Percentiles rank a stretch among this genome's conserved stretches.
Conservation (phyloP, 345 rosid genomes). For the Ailanthus altissimus region DNA sequence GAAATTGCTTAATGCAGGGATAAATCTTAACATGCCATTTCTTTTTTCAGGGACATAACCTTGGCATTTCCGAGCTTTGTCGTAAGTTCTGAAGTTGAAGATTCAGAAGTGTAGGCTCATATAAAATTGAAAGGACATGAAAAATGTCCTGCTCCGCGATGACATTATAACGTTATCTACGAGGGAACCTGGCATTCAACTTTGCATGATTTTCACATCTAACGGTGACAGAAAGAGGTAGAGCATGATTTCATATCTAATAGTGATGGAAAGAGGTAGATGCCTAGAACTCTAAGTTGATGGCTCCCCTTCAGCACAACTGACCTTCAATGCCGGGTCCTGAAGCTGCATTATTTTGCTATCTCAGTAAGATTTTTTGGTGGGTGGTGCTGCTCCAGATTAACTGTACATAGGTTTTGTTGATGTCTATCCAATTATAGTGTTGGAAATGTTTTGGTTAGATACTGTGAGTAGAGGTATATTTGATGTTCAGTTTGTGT, state of each 20-base stretch:
- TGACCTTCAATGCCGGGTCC: not conserved
- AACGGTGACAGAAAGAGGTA: too few relatives aligned
- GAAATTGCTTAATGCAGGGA: not conserved
- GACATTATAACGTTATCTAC: not conserved
- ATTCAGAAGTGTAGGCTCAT: slow-evolving; percentile 41
- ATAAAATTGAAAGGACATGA: not conserved
- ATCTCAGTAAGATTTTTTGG: not conserved
- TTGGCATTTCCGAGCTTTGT: slow-evolving; percentile 81
- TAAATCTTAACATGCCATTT: not conserved
- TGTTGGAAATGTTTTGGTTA: slow-evolving; percentile 16
- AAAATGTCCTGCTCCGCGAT: not conserved
- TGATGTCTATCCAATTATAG: not conserved
- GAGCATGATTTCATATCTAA: not conserved
- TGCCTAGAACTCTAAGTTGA: not conserved
- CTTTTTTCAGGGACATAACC: slow-evolving; percentile 70
- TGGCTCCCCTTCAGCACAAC: not conserved
- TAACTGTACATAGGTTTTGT: not conserved
- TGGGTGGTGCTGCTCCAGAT: not conserved
- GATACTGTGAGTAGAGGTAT: not conserved
- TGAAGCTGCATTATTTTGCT: slow-evolving; percentile 9
- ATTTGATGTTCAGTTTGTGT: not conserved
- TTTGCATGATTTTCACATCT: too few relatives aligned
- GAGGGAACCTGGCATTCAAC: too few relatives aligned
- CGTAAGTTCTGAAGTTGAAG: slow-evolving; percentile 59
- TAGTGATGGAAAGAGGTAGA: not conserved